Percentiles rank a stretch among this genome's conserved stretches.
Evolutionary conservation across 1,139 yeast species (phyloP).

Genomic region (Yamadazyma sp.): DNA sequence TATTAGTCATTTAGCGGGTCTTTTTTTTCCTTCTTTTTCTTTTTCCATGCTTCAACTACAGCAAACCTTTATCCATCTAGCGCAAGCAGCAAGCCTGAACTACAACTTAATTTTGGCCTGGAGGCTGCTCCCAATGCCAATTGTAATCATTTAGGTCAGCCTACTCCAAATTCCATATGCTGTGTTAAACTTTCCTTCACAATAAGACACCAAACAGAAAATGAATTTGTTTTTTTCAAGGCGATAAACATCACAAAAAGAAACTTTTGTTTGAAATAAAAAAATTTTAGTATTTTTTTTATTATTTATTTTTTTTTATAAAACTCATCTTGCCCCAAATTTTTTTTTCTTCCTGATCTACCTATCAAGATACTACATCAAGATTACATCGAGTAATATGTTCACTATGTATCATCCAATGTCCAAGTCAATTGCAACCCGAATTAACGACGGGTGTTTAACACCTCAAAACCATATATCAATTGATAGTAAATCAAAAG

Average conservation of each 20-base stretch:
- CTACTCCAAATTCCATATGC: neutral
- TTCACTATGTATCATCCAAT: conserved; percentile 37
- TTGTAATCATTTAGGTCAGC: too few species aligned
- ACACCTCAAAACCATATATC: conserved; percentile 30
- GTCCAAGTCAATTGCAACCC: conserved; percentile 22
- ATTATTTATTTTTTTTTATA: conserved; percentile 13
- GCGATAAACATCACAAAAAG: conserved; percentile 12
- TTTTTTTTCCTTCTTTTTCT: too few species aligned
- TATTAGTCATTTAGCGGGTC: too few species aligned
- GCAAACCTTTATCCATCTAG: too few species aligned
- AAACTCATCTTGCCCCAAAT: conserved; percentile 10
- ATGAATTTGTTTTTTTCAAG: conserved; percentile 6
- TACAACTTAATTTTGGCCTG: too few species aligned
- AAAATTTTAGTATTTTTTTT: conserved; percentile 10
- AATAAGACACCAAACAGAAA: neutral
- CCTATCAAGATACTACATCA: neutral
- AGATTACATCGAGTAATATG: conserved; percentile 17
- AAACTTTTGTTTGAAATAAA: conserved; percentile 7
- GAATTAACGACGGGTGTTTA: conserved; percentile 36
- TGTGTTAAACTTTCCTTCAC: neutral
- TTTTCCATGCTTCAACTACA: too few species aligned
- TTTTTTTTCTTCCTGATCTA: conserved; percentile 2
- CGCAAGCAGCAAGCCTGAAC: too few species aligned
- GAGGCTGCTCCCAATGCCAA: too few species aligned
- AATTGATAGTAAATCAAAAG: conserved; percentile 11